phyloP scores from a whole-genome alignment of 805 yeast species.

The Wickerhamiella brachini region DNA sequence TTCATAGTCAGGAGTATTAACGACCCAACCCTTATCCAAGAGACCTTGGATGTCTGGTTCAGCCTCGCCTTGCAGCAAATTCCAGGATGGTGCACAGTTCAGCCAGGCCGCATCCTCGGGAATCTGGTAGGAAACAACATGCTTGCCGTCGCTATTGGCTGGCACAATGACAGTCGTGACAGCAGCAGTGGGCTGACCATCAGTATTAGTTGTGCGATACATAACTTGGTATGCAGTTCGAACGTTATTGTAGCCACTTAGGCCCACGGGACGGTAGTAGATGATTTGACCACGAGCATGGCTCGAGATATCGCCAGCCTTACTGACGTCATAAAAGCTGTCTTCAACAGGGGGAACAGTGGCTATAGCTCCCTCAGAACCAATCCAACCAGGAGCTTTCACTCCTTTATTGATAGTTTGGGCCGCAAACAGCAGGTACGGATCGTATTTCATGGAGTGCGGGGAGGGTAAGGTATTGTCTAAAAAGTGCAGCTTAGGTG shows the following conservation, averaged over 20 bases:
- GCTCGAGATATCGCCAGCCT: neutral
- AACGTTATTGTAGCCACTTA: neutral
- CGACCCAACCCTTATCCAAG: conserved; percentile 9
- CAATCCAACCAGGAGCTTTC: too few relatives aligned
- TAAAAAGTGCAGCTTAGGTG: neutral
- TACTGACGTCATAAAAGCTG: neutral
- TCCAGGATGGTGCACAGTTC: conserved; percentile 17
- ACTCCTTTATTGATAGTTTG: neutral
- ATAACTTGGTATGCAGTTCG: conserved; percentile 11
- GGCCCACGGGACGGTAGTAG: neutral
- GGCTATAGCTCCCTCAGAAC: too few relatives aligned
- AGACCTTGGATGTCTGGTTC: conserved; percentile 9
- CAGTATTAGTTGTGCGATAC: conserved; percentile 15
- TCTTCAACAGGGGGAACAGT: neutral
- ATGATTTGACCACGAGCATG: neutral
- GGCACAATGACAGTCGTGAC: conserved; percentile 22
- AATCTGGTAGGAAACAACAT: conserved; percentile 14
- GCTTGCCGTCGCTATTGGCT: conserved; percentile 1
- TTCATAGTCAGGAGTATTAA: conserved; percentile 20
- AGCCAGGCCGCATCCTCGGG: conserved; percentile 14
- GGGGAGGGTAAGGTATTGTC: neutral
- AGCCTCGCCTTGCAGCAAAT: conserved; percentile 5
- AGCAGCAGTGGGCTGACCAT: conserved; percentile 17
- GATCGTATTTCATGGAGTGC: neutral
- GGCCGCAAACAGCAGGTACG: neutral